Evolutionary conservation across 176 grass and related monocot species (phyloP).

Genomic region (Elymus sibiricus): DNA sequence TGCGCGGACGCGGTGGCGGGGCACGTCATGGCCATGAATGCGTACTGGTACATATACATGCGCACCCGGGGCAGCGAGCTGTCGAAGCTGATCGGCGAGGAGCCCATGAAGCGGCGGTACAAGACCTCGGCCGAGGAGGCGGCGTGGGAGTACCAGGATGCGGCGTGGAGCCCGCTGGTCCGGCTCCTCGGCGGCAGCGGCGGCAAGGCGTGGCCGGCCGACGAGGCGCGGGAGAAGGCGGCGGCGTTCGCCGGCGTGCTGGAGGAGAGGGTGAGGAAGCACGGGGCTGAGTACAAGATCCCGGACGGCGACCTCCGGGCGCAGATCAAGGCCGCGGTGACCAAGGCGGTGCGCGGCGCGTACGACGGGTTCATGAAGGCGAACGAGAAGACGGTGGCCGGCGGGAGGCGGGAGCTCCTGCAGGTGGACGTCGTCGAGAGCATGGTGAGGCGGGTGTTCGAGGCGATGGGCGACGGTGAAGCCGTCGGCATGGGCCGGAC

Average conservation of each 20-base stretch:
- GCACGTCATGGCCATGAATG: conserved; percentile 60
- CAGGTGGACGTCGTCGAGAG: conserved; percentile 37
- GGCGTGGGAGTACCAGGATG: conserved; percentile 63
- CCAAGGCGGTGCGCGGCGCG: conserved; percentile 43
- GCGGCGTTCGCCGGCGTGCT: conserved; percentile 37
- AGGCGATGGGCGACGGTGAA: conserved; percentile 21
- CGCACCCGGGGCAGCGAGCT: conserved; percentile 51
- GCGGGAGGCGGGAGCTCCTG: conserved; percentile 15
- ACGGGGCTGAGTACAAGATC: conserved; percentile 38
- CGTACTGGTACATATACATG: conserved; percentile 86
- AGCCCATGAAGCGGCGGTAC: conserved; percentile 40
- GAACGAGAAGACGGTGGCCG: conserved; percentile 20
- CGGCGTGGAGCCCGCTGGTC: conserved; percentile 43
- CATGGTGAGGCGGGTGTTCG: conserved; percentile 45
- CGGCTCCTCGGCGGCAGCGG: conserved; percentile 11
- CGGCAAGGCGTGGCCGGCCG: conserved; percentile 15
- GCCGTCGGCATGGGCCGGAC: neutral
- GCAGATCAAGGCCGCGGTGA: conserved; percentile 50
- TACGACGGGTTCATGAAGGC: conserved; percentile 56
- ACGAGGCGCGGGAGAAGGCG: conserved; percentile 21
- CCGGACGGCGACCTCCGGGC: conserved; percentile 46
- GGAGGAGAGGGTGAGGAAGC: conserved; percentile 35
- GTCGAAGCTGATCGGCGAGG: conserved; percentile 52
- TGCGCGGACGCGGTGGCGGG: conserved; percentile 30
- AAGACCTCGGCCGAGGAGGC: conserved; percentile 64